Conservation (phyloP, 2,329 filamentous ascomycete genomes). For the Dothideomycetes sp. region DNA sequence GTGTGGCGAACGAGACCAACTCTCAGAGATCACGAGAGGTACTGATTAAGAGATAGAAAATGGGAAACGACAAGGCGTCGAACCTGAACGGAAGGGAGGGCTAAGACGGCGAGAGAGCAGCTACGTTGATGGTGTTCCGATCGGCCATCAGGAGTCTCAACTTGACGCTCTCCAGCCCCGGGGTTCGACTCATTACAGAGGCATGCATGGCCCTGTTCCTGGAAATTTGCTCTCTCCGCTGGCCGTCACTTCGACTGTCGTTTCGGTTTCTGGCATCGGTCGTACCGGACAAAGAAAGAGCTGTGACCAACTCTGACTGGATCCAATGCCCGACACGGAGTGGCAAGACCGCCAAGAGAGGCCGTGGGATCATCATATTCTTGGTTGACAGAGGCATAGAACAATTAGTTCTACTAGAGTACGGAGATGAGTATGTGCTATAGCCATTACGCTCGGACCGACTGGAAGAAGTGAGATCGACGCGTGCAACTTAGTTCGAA, state of each 20-base stretch:
- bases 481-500: conserved; percentile 1
- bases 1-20: not conserved
- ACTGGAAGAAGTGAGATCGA: conserved; percentile 1
- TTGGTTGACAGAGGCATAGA: conserved; percentile 2
- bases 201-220: conserved; percentile 2
- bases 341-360: conserved; percentile 3
- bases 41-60: not conserved
- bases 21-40: not conserved
- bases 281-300: conserved; percentile 1
- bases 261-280: not conserved
- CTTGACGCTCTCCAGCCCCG: conserved; percentile 1
- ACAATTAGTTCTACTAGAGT: conserved; percentile 1
- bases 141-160: conserved; percentile 1
- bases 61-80: conserved; percentile 1
- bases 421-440: conserved; percentile 2
- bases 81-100: not conserved
- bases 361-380: not conserved
- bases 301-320: conserved; percentile 1
- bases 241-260: conserved; percentile 1
- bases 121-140: conserved; percentile 1
- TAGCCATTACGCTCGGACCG: conserved; percentile 1
- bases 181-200: conserved; percentile 2
- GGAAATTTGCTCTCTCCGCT: conserved; percentile 1
- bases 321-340: not conserved
- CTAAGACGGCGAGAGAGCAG: conserved; percentile 1